Conservation (phyloP, 306 rosid species). For the Carpinus fangiana region DNA sequence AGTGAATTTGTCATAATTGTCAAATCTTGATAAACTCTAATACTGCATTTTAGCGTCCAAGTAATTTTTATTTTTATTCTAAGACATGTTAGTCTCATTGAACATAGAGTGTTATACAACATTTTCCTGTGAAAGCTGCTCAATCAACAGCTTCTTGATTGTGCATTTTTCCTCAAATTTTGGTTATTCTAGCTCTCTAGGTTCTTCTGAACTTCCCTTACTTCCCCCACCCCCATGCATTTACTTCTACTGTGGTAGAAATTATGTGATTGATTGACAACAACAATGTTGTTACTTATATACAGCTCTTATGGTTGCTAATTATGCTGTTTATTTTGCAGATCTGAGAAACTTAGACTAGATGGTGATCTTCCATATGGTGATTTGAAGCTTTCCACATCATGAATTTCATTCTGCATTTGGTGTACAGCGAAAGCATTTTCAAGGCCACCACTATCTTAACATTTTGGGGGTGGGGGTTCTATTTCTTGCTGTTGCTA, state of each 20-base stretch:
- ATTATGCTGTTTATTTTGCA: slow-evolving; percentile 21
- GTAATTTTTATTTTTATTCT: background rate
- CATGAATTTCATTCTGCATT: slow-evolving; percentile 27
- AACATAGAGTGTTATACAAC: no score
- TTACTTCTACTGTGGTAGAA: background rate
- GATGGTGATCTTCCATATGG: slow-evolving; percentile 29
- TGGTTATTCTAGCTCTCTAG: background rate
- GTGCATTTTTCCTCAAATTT: background rate
- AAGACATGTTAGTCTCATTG: background rate
- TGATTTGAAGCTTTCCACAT: slow-evolving; percentile 20
- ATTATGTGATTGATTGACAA: background rate
- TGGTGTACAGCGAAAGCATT: slow-evolving; percentile 40
- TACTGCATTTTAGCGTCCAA: background rate
- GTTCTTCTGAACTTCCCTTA: background rate
- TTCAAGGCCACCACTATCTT: slow-evolving; percentile 23
- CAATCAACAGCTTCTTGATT: background rate
- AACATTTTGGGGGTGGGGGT: slow-evolving; percentile 22
- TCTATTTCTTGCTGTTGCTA: slow-evolving; percentile 2
- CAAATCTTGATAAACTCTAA: background rate
- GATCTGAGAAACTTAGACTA: slow-evolving; percentile 31
- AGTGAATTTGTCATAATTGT: background rate
- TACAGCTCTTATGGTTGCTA: background rate
- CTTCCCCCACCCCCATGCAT: background rate
- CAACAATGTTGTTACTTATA: background rate
- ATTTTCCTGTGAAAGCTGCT: no score